These are phyloP conservation scores for Populus euphratica DNA, from an alignment of 345 rosid species.

Conservation along the genomic window DNA sequence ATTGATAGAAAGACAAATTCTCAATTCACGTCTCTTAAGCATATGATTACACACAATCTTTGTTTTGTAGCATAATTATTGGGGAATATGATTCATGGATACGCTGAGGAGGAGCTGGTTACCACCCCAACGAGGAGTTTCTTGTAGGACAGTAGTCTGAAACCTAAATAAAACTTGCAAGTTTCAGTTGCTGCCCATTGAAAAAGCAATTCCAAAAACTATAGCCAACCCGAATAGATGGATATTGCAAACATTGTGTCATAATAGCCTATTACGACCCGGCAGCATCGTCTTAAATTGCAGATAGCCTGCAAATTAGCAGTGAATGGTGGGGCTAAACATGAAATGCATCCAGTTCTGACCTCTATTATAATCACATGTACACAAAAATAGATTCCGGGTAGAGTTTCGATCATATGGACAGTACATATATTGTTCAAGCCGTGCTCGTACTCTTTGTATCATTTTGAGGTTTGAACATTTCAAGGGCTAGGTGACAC, in stretches of 20 bases:
- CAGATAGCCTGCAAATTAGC: neutral
- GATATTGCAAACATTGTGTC: neutral
- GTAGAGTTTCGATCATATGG: neutral
- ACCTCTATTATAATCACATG: too few species aligned
- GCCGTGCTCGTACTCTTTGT: neutral
- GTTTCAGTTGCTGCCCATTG: neutral
- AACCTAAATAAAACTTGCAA: neutral
- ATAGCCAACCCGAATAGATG: neutral
- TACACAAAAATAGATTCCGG: neutral
- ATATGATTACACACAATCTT: neutral
- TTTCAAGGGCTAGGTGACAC: too few species aligned
- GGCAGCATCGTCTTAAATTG: neutral
- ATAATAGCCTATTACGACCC: neutral
- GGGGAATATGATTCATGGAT: neutral
- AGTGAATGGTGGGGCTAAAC: neutral
- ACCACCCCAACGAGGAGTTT: neutral
- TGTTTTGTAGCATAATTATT: neutral
- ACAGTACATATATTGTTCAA: neutral
- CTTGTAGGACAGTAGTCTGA: neutral
- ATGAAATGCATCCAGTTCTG: too few species aligned
- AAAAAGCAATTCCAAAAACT: constrained; percentile 1
- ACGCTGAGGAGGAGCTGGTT: too few species aligned
- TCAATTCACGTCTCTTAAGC: neutral
- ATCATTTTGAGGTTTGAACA: too few species aligned
- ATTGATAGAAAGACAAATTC: neutral